Conservation (phyloP, 2,329 filamentous ascomycete species). For the Botrytis byssoidea region DNA sequence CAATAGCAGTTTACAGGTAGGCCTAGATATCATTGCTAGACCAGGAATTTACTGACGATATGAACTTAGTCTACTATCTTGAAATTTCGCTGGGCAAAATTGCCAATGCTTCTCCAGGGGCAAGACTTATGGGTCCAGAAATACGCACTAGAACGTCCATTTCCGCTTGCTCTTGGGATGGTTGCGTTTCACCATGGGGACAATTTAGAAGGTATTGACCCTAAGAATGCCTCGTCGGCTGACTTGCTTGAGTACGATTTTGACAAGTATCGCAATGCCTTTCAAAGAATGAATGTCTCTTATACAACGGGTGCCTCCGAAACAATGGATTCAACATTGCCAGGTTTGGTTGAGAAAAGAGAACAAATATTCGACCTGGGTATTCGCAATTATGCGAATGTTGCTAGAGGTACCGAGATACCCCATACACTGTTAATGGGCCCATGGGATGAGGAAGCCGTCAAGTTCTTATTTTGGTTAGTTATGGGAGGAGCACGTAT, state of each 20-base stretch:
- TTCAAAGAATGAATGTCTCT: not conserved
- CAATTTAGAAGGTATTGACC: not conserved
- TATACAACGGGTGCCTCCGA: not conserved
- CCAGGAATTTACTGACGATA: not conserved
- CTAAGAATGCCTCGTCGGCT: not conserved
- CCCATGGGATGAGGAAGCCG: slow-evolving; percentile 35
- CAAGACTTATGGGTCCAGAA: slow-evolving; percentile 32
- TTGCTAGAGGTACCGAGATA: slow-evolving; percentile 31
- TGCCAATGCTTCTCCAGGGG: slow-evolving; percentile 30
- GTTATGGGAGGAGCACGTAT: slow-evolving; percentile 33
- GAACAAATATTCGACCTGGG: slow-evolving; percentile 1
- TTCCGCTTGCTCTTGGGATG: not conserved
- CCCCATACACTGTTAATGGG: slow-evolving; percentile 36
- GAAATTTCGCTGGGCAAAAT: slow-evolving; percentile 35
- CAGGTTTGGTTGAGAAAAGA: not conserved
- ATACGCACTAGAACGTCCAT: slow-evolving; percentile 12
- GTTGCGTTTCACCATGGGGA: too few relatives aligned
- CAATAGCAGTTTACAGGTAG: slow-evolving; percentile 20
- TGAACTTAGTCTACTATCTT: slow-evolving; percentile 31
- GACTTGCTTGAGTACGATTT: slow-evolving; percentile 9
- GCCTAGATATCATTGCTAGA: not conserved
- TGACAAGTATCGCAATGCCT: slow-evolving; percentile 9
- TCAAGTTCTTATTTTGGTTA: slow-evolving; percentile 36
- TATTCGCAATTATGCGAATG: slow-evolving; percentile 12
- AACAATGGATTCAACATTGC: not conserved